Base-by-base conservation (phyloP, 2,329 filamentous ascomycete genomes). In the Annulohypoxylon truncatum region DNA sequence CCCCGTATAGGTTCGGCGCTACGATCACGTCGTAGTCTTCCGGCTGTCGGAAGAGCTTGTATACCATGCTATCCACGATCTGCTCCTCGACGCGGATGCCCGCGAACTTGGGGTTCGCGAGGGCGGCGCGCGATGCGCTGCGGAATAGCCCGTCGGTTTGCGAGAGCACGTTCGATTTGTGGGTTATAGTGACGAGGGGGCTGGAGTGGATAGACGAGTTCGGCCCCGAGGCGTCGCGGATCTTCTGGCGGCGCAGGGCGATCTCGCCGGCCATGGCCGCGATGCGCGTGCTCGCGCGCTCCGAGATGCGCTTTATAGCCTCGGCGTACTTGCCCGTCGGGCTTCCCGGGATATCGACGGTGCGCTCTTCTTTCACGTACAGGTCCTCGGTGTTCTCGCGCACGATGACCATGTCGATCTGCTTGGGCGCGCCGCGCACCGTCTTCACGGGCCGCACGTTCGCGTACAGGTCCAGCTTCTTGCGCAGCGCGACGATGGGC, bases 21-120 rank as follows among this genome's bases (percentile, higher is more conserved):
- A 99, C 96, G 73, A 99, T 97, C 72, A 98, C 95, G 79, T 99
- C 96, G 88, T 98, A 99, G 77, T 91, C 91, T 76, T 91, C 87
- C 44, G 96, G 96, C 82, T 98, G 93, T 68, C 95, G 93, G 89
- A 98, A 98, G 61, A 99, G 91, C 85, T 98, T 98, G 89, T 98
- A 98, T 63, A 98, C 94, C 96, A 99, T 99, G 67, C 91, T 95
- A 82, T 99, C 96, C 69, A 99, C 95, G 73, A 99, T 99, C 84
- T 99, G 96, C 85, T 98, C 96, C 81, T 98, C 96, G 58, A 97
- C 85, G 42, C 82, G 82, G 57, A 97, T 83, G 53, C 80, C 81
- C 66, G 72, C 61, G 83, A 92, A 97, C 71, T 83, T 85, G 10
- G 86, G 72, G 54, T 85, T 84, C 26, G 89, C 85, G 7, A 98